Evolutionary conservation across 257 asterid species (phyloP).

Genomic region (Solanum chmielewskii): DNA sequence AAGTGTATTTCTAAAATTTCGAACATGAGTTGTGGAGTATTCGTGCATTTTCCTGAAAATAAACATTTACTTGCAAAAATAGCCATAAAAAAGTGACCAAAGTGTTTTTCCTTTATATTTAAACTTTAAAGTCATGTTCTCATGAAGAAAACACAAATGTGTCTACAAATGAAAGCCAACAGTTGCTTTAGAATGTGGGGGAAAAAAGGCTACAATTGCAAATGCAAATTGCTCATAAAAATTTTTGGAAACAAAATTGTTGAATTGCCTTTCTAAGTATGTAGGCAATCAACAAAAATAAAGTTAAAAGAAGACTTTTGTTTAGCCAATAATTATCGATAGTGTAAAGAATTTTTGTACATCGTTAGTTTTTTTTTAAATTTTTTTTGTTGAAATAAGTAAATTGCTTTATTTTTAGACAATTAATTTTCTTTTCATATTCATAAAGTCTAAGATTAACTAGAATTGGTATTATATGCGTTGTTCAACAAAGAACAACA

Average conservation of each 20-base stretch:
- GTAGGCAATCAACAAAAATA: slow-evolving; percentile 1
- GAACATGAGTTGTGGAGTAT: accelerated
- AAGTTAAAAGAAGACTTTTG: neutral
- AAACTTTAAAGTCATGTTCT: slow-evolving; percentile 19
- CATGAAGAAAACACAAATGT: neutral
- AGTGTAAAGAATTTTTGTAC: neutral
- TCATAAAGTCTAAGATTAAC: too few species aligned
- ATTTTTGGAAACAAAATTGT: slow-evolving; percentile 18
- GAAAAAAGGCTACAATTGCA: slow-evolving; percentile 29
- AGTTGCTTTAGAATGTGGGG: neutral
- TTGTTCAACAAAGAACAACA: too few species aligned
- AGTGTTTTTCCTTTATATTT: slow-evolving; percentile 26
- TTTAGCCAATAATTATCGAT: neutral
- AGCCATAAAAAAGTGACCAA: slow-evolving; percentile 17
- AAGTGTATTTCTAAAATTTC: too few species aligned
- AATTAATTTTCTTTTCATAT: neutral
- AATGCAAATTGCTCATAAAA: slow-evolving; percentile 38
- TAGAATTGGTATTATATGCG: neutral
- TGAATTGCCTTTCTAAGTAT: slow-evolving; percentile 15
- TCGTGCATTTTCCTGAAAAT: too few species aligned
- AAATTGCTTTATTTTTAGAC: neutral
- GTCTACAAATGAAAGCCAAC: neutral
- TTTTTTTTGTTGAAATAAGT: too few species aligned
- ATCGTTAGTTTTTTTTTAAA: neutral
- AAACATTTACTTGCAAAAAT: slow-evolving; percentile 30